Percentiles rank a stretch among this genome's conserved stretches.
Evolutionary conservation across 2,329 filamentous ascomycete genomes (phyloP).

Genomic region (Dothiorella sarmentorum): DNA sequence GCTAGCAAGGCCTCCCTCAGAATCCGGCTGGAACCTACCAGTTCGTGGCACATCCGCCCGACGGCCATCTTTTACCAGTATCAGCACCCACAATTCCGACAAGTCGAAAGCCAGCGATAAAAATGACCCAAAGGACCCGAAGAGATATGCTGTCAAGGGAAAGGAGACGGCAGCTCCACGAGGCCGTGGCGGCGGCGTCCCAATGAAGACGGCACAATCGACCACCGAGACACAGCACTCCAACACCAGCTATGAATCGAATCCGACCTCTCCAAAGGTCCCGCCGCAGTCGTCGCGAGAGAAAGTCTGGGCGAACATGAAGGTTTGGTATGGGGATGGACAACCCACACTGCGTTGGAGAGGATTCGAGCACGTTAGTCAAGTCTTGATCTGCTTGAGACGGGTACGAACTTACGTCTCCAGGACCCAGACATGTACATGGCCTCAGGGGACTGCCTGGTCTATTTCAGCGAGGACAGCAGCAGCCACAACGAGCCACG

Average conservation of each 20-base stretch:
- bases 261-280: not conserved
- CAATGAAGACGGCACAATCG: slow-evolving; percentile 23
- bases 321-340: slow-evolving; percentile 34
- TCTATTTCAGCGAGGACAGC: slow-evolving; percentile 38
- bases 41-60: not conserved
- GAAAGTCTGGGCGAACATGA: slow-evolving; percentile 36
- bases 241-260: slow-evolving; percentile 1
- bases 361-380: slow-evolving; percentile 36
- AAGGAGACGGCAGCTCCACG: slow-evolving; percentile 38
- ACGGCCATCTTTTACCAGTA: slow-evolving; percentile 16
- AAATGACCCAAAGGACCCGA: slow-evolving; percentile 25
- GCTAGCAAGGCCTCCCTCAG: slow-evolving; percentile 1
- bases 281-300: slow-evolving; percentile 11
- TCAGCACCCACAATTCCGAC: slow-evolving; percentile 27
- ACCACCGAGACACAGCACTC: not conserved
- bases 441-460: slow-evolving; percentile 29
- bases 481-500: slow-evolving; percentile 32
- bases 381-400: not conserved
- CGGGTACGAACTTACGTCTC: slow-evolving; percentile 16
- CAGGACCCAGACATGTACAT: slow-evolving; percentile 39
- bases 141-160: slow-evolving; percentile 33
- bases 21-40: slow-evolving; percentile 13
- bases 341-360: slow-evolving; percentile 32
- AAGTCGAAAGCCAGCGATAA: slow-evolving; percentile 19
- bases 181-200: slow-evolving; percentile 39